These are phyloP conservation scores for Saccharomyces pastorianus DNA, from an alignment of 1,139 yeast genomes.

Conservation along the genomic window DNA sequence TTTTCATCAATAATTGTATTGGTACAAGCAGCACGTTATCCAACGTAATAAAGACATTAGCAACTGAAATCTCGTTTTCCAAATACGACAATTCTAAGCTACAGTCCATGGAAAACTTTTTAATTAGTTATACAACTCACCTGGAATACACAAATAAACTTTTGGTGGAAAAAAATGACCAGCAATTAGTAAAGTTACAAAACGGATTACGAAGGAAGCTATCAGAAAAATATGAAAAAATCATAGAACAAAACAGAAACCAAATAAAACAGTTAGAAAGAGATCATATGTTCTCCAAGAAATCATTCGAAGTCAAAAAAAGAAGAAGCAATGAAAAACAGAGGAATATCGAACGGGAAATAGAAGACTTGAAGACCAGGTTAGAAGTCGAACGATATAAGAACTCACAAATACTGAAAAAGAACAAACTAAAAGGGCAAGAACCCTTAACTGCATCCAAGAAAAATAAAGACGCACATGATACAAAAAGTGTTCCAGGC, in stretches of 20 bases:
- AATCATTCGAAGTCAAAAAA: conserved; percentile 11
- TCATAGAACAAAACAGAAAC: conserved; percentile 13
- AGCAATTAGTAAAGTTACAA: conserved; percentile 12
- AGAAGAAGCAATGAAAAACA: conserved; percentile 16
- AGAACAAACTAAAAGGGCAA: not conserved
- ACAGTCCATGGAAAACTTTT: conserved; percentile 34
- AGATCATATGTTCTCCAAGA: conserved; percentile 16
- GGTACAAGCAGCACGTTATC: conserved; percentile 46
- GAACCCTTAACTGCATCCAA: not conserved
- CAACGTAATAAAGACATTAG: conserved; percentile 37
- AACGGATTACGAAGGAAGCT: conserved; percentile 12
- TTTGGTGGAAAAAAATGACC: conserved; percentile 15
- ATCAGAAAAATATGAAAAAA: conserved; percentile 13
- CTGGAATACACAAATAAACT: conserved; percentile 16
- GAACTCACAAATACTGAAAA: conserved; percentile 16
- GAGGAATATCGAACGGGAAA: conserved; percentile 18
- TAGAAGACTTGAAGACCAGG: conserved; percentile 24
- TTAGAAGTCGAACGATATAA: conserved; percentile 23
- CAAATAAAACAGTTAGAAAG: conserved; percentile 20
- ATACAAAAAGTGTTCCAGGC: not conserved
- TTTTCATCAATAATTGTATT: conserved; percentile 52
- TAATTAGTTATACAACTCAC: conserved; percentile 12
- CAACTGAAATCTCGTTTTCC: conserved; percentile 39
- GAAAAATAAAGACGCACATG: not conserved
- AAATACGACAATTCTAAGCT: conserved; percentile 38